A percentile compares a stretch with the other conserved stretches of the same genome.
phyloP scores from a whole-genome alignment of 2,329 filamentous ascomycete species.

The Chrysoporthe deuterocubensis region DNA sequence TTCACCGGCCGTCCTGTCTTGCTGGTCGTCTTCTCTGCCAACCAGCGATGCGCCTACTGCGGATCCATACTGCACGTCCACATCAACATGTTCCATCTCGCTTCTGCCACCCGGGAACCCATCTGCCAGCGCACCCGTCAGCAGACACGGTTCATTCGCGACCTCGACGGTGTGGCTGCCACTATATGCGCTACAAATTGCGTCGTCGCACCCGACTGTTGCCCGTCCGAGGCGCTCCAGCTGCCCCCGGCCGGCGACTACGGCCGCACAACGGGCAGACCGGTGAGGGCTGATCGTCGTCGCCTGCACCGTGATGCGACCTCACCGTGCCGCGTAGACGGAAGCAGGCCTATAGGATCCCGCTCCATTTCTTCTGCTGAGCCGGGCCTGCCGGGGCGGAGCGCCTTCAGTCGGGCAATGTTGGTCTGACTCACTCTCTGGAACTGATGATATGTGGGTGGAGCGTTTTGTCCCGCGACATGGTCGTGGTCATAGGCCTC shows the following conservation, averaged over 20 bases:
- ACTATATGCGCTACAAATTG: background rate
- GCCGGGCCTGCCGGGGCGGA: background rate
- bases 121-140: background rate
- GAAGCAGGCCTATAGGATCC: background rate
- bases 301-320: background rate
- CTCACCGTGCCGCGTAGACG: background rate
- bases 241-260: background rate
- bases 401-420: background rate
- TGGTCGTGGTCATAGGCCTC: slow-evolving; percentile 12
- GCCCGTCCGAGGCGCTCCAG: background rate
- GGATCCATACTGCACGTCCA: background rate
- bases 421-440: background rate
- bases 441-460: background rate
- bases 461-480: slow-evolving; percentile 18
- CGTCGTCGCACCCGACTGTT: background rate
- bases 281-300: background rate
- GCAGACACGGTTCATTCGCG: background rate
- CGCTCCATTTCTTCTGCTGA: background rate
- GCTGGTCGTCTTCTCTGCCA: background rate
- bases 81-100: background rate
- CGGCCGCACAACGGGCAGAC: background rate
- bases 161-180: background rate
- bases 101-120: background rate
- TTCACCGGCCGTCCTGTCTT: background rate
- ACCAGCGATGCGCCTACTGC: background rate